Evolutionary conservation across 2,329 filamentous ascomycete genomes (phyloP).

Genomic region (Acarospora socialis): DNA sequence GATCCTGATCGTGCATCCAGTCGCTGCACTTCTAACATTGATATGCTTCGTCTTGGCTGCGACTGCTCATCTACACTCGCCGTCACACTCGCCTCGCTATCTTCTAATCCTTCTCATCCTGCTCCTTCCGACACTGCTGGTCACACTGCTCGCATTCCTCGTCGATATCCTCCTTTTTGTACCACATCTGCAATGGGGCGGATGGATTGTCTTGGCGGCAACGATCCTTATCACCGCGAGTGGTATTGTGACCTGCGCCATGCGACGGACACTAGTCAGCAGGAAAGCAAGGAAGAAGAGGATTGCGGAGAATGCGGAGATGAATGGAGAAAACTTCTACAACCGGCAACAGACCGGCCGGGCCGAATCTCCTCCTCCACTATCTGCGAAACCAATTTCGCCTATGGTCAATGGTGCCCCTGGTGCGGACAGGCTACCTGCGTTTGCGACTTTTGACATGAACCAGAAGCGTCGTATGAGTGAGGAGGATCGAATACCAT

Average conservation of each 20-base stretch:
- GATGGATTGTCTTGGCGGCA: conserved; percentile 80
- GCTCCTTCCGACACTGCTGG: conserved; percentile 68
- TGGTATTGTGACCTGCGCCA: conserved; percentile 78
- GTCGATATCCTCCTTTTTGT: conserved; percentile 91
- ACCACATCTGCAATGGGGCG: conserved; percentile 84
- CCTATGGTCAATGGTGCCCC: conserved; percentile 44
- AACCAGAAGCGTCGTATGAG: conserved; percentile 13
- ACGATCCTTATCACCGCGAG: conserved; percentile 73
- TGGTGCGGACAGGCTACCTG: conserved; percentile 33
- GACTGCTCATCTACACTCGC: conserved; percentile 71
- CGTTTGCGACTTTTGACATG: conserved; percentile 31
- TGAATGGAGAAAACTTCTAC: conserved; percentile 91
- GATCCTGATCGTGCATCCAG: conserved; percentile 82
- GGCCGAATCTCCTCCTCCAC: conserved; percentile 39
- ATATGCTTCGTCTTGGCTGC: conserved; percentile 69
- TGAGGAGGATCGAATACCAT: conserved; percentile 28
- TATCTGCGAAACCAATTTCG: conserved; percentile 40
- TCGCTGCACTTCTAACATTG: conserved; percentile 74
- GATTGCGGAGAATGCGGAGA: conserved; percentile 87
- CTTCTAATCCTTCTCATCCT: conserved; percentile 75
- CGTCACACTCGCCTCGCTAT: conserved; percentile 81
- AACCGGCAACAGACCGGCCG: conserved; percentile 40
- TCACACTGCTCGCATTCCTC: conserved; percentile 75
- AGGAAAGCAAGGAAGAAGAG: conserved; percentile 85
- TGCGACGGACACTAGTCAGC: conserved; percentile 82